Conservation (phyloP, 495 filamentous ascomycete genomes). For the Podospora didyma region DNA sequence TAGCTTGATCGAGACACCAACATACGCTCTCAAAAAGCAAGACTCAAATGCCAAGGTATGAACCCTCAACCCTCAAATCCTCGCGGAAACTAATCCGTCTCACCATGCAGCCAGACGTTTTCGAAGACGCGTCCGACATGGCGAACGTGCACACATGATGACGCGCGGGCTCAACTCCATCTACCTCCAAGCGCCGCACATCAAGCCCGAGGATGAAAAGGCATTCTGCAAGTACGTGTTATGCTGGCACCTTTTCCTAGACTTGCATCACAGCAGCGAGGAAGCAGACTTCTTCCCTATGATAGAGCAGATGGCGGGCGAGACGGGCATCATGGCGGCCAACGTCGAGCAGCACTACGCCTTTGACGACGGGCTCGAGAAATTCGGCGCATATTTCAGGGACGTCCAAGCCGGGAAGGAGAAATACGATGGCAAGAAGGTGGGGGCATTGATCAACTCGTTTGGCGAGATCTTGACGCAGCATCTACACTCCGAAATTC, state of each 20-base stretch:
- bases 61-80: not conserved
- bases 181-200: conserved; percentile 43
- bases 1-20: conserved; percentile 15
- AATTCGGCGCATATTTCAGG: conserved; percentile 30
- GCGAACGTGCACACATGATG: conserved; percentile 40
- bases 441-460: conserved; percentile 37
- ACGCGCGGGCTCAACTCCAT: conserved; percentile 48
- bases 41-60: conserved; percentile 5
- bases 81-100: not conserved
- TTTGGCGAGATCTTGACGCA: conserved; percentile 33
- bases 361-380: conserved; percentile 36
- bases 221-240: conserved; percentile 36
- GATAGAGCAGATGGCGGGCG: conserved; percentile 35
- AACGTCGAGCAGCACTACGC: conserved; percentile 45
- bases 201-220: conserved; percentile 25
- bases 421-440: conserved; percentile 28
- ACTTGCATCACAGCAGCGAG: conserved; percentile 42
- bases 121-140: conserved; percentile 39
- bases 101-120: conserved; percentile 20
- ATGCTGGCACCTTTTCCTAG: conserved; percentile 25
- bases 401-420: conserved; percentile 18
- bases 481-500: conserved; percentile 45
- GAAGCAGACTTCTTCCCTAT: conserved; percentile 41
- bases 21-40: not conserved
- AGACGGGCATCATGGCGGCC: conserved; percentile 38